Base-by-base conservation (phyloP, 2,329 filamentous ascomycete genomes). In the Colletotrichum zoysiae region DNA sequence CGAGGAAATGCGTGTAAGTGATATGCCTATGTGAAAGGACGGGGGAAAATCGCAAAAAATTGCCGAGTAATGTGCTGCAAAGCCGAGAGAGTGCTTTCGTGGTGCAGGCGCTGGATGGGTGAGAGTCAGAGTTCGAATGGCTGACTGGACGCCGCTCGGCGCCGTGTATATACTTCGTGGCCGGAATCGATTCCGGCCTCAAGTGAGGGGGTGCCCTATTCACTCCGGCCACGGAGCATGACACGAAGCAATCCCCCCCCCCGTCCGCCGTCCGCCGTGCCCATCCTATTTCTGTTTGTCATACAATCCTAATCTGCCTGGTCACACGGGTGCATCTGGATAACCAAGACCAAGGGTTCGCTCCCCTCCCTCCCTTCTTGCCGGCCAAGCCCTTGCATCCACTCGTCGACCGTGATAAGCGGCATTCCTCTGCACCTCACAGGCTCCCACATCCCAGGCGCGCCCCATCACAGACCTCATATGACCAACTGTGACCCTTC, bases 131-230 rank as follows among this genome's bases (percentile, higher is more conserved):
- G 71, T 65, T 68, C 40, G 35, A 53, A 63, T 64, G 65, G 46
- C 35, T 68, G 67, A 51, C 50, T 65, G 51, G 38, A 61, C 61
- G 64, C 68, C 71, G 40, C 56, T 62, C 77, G 74, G 73, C 76
- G 78, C 76, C 79, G 81, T 79, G 82, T 83, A 86, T 85, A 84
- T 86, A 85, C 78, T 78, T 79, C 62, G 81, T 83, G 84, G 84
- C 84, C 84, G 84, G 84, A 85, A 85, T 80, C 26, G 9, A 78
- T 84, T 85, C 84, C 84, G 83, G 83, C 83, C 83, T 80, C 78
- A 73, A 66, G 73, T 74, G 77, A 77, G 78, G 77, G 79, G 79
- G 60, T 35, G 65, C 44, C 16, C 63, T 26, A 18, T 26, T 62
- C 67, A 23, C 59, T 65, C 70, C 59, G 59, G 51, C 61, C 42